Percentiles rank a stretch among this genome's conserved stretches.
Evolutionary conservation across 1,139 yeast species (phyloP).

Genomic region (Diutina siamensis): DNA sequence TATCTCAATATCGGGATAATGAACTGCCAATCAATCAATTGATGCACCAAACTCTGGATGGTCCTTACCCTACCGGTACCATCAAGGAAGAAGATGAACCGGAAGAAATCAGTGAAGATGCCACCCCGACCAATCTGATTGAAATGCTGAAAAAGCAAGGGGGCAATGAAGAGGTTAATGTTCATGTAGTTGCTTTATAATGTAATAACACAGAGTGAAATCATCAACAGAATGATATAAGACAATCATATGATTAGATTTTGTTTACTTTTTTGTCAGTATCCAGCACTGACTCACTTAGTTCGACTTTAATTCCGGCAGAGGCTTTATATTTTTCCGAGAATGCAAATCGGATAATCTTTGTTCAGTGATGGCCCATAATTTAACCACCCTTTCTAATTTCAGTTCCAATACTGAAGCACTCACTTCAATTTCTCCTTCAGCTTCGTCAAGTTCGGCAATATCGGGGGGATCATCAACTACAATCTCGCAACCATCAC

Average conservation of each 20-base stretch:
- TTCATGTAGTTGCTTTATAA: conserved; percentile 4
- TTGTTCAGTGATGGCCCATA: conserved; percentile 55
- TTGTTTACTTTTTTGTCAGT: neutral
- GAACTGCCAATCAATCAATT: conserved; percentile 8
- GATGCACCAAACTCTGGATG: conserved; percentile 8
- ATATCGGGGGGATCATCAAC: neutral
- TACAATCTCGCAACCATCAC: conserved; percentile 1
- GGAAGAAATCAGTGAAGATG: conserved; percentile 5
- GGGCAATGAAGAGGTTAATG: neutral
- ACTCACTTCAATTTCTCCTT: conserved; percentile 9
- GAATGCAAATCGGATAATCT: conserved; percentile 29
- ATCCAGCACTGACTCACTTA: neutral
- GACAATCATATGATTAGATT: too few relatives aligned
- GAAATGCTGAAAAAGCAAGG: conserved; percentile 2
- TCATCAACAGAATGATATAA: neutral
- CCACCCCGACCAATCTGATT: conserved; percentile 6
- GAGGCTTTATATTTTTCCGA: neutral
- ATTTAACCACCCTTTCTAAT: conserved; percentile 42
- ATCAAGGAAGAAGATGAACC: conserved; percentile 2
- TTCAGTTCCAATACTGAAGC: conserved; percentile 29
- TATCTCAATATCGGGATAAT: conserved; percentile 4
- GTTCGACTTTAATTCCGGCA: neutral
- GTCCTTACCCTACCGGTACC: conserved; percentile 8
- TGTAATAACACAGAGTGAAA: neutral
- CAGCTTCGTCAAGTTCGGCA: conserved; percentile 7